Percentiles rank a stretch among this genome's conserved stretches.
Conservation (phyloP, 495 filamentous ascomycete species). For the Aspergillus ostianus region DNA sequence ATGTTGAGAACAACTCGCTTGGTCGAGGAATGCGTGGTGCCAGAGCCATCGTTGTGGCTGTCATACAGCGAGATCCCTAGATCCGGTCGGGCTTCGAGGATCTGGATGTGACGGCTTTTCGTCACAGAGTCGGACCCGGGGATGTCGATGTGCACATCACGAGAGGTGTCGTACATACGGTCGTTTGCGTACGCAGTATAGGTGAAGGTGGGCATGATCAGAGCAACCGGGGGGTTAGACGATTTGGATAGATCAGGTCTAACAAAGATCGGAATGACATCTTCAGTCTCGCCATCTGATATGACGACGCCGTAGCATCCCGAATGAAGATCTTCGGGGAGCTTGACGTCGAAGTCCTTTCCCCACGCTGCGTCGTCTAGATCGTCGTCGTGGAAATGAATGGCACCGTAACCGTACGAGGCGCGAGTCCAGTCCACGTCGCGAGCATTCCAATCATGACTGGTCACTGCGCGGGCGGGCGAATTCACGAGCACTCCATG, state of each 20-base stretch:
- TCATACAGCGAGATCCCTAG: slow-evolving; percentile 28
- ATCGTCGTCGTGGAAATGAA: slow-evolving; percentile 9
- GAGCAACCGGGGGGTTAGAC: not conserved
- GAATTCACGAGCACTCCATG: slow-evolving; percentile 15
- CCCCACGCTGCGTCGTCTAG: not conserved
- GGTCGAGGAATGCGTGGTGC: slow-evolving; percentile 14
- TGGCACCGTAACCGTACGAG: slow-evolving; percentile 22
- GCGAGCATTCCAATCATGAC: slow-evolving; percentile 22
- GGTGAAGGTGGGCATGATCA: slow-evolving; percentile 23
- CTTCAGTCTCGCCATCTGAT: not conserved
- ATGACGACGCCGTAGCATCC: not conserved
- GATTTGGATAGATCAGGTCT: slow-evolving; percentile 3
- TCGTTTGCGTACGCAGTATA: slow-evolving; percentile 32
- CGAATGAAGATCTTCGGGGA: not conserved
- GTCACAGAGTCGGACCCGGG: slow-evolving; percentile 12
- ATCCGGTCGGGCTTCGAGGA: slow-evolving; percentile 22
- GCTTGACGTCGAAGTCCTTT: not conserved
- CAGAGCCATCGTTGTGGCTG: slow-evolving; percentile 25
- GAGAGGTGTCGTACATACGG: slow-evolving; percentile 23
- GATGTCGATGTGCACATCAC: slow-evolving; percentile 15
- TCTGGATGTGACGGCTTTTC: slow-evolving; percentile 3
- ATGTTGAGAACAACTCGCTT: slow-evolving; percentile 26
- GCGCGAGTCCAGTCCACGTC: slow-evolving; percentile 10
- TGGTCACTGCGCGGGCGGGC: slow-evolving; percentile 23
- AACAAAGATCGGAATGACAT: slow-evolving; percentile 12